These are phyloP conservation scores for Ziziphus jujuba DNA, from an alignment of 306 rosid species.

Conservation along the genomic window DNA sequence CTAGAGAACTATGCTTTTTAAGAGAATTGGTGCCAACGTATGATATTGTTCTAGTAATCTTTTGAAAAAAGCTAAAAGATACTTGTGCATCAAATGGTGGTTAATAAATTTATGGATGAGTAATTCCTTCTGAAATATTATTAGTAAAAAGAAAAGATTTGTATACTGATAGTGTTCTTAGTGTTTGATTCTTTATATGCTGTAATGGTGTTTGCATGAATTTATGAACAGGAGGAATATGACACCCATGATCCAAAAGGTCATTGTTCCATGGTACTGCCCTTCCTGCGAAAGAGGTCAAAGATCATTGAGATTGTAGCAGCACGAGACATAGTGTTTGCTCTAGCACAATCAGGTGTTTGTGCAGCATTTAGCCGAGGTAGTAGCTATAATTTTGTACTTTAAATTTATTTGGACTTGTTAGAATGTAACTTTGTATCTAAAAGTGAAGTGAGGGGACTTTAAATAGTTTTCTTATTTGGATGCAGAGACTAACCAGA, in stretches of 20 bases:
- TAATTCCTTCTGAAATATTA: background rate
- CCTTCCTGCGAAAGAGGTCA: constrained; percentile 74
- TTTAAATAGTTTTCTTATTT: constrained; percentile 22
- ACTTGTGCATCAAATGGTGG: background rate
- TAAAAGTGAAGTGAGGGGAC: constrained; percentile 21
- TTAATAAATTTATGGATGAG: background rate
- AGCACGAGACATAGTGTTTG: constrained; percentile 72
- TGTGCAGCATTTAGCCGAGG: constrained; percentile 96
- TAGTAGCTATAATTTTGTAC: constrained; percentile 18
- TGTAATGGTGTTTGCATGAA: constrained; percentile 2
- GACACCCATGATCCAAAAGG: constrained; percentile 83
- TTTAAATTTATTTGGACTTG: background rate
- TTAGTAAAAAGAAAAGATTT: background rate
- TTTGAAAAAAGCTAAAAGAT: too few relatives aligned
- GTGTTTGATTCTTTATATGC: background rate
- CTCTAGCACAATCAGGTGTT: constrained; percentile 83
- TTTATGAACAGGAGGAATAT: constrained; percentile 51
- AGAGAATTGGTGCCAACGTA: too few relatives aligned
- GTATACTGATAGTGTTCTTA: background rate
- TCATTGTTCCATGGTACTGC: constrained; percentile 54
- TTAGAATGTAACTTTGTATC: background rate
- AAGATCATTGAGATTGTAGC: constrained; percentile 87
- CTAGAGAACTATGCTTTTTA: too few relatives aligned
- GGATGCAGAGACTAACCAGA: constrained; percentile 76
- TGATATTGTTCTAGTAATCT: too few relatives aligned